phyloP scores from a whole-genome alignment of 176 grass and related monocot species.

The Cymbopogon citratus region DNA sequence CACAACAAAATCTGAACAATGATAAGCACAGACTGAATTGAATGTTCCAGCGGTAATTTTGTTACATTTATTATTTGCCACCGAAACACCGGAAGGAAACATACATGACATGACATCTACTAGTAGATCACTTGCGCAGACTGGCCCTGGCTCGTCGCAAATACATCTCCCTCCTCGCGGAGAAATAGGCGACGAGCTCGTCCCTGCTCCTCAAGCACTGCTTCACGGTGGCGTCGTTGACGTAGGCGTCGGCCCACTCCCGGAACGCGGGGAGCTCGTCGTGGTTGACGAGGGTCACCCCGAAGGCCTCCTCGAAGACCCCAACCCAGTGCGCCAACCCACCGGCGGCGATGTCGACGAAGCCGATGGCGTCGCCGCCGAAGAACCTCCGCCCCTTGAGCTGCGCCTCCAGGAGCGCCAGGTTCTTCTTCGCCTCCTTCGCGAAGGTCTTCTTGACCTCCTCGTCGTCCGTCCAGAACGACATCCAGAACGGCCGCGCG shows the following conservation, averaged over 20 bases:
- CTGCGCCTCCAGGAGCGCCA: conserved; percentile 32
- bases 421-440: conserved; percentile 31
- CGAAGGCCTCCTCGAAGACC: conserved; percentile 19
- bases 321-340: conserved; percentile 30
- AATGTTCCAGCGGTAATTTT: background rate
- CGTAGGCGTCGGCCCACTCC: conserved; percentile 25
- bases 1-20: background rate
- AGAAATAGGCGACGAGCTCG: background rate
- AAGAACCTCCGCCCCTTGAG: conserved; percentile 50
- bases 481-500: conserved; percentile 10
- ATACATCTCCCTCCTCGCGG: background rate
- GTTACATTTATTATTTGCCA: background rate
- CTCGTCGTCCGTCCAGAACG: conserved; percentile 36
- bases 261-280: conserved; percentile 20
- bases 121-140: background rate
- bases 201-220: conserved; percentile 28
- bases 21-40: background rate
- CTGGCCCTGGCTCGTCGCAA: background rate
- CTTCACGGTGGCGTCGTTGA: conserved; percentile 21
- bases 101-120: background rate
- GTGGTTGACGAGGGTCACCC: conserved; percentile 15
- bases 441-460: background rate
- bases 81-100: background rate
- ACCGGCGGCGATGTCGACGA: conserved; percentile 31
- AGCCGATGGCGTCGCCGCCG: conserved; percentile 36